phyloP scores from a whole-genome alignment of 208 protist species.

The Plasmodiophora brassicae region DNA sequence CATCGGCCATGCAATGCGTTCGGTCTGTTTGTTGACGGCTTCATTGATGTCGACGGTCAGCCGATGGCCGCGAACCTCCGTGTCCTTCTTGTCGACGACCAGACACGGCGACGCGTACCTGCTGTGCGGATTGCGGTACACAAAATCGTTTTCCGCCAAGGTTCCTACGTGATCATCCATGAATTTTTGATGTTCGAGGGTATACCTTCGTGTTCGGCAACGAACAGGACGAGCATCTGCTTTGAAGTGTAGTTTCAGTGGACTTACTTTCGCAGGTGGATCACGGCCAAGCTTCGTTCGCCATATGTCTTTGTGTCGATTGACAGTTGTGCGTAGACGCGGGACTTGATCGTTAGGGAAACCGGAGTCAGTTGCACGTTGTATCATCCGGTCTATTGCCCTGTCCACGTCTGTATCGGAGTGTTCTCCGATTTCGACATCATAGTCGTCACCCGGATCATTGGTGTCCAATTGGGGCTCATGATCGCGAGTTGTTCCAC shows the following conservation, averaged over 20 bases:
- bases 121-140: background rate
- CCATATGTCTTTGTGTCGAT: too few relatives aligned
- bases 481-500: too few relatives aligned
- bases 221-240: background rate
- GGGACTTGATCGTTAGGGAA: too few relatives aligned
- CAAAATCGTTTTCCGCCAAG: background rate
- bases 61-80: background rate
- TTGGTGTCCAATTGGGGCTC: too few relatives aligned
- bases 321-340: too few relatives aligned
- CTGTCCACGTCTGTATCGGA: too few relatives aligned
- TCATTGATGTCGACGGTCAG: background rate
- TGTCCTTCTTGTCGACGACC: background rate
- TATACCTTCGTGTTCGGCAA: background rate
- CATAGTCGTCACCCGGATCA: too few relatives aligned
- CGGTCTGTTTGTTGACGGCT: background rate
- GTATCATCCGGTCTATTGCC: too few relatives aligned
- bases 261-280: background rate
- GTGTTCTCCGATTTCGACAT: too few relatives aligned
- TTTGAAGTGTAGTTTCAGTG: background rate
- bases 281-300: background rate
- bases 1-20: constrained; percentile 9
- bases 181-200: background rate
- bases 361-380: too few relatives aligned
- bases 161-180: background rate
- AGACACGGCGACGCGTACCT: background rate